phyloP scores from a whole-genome alignment of 2,329 filamentous ascomycete genomes.

The Clonostachys byssicola region DNA sequence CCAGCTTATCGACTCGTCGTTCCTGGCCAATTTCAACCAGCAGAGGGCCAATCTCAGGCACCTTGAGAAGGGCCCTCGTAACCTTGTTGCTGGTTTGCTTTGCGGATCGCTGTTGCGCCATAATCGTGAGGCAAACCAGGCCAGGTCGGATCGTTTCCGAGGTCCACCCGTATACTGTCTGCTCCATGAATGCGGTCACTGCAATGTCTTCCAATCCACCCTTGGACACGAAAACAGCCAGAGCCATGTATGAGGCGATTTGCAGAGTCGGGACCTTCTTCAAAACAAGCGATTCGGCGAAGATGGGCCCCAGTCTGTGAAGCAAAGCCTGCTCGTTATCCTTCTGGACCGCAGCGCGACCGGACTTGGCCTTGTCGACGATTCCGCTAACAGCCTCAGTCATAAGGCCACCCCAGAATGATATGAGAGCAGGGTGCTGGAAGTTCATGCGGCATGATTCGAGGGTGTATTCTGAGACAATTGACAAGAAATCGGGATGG shows the following conservation, averaged over 20 bases:
- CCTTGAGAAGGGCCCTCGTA: constrained; percentile 62
- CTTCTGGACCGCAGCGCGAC: constrained; percentile 69
- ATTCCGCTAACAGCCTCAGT: constrained; percentile 83
- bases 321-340: constrained; percentile 80
- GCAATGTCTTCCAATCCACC: constrained; percentile 73
- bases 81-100: constrained; percentile 67
- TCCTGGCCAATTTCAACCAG: constrained; percentile 59
- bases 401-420: constrained; percentile 88
- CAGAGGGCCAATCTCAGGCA: constrained; percentile 54
- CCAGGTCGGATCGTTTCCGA: constrained; percentile 68
- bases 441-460: constrained; percentile 67
- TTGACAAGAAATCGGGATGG: constrained; percentile 70
- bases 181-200: constrained; percentile 86
- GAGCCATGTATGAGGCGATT: constrained; percentile 86
- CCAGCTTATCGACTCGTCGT: constrained; percentile 66
- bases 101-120: constrained; percentile 74
- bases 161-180: constrained; percentile 74
- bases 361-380: constrained; percentile 73
- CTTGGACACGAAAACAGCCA: constrained; percentile 81
- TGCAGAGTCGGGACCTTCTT: constrained; percentile 74
- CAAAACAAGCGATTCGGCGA: constrained; percentile 75
- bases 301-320: constrained; percentile 58
- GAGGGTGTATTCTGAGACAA: constrained; percentile 75
- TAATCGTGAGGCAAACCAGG: constrained; percentile 73
- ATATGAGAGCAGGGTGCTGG: constrained; percentile 72